Base-by-base conservation (phyloP, 2,329 filamentous ascomycete species). In the Curvularia lunata region DNA sequence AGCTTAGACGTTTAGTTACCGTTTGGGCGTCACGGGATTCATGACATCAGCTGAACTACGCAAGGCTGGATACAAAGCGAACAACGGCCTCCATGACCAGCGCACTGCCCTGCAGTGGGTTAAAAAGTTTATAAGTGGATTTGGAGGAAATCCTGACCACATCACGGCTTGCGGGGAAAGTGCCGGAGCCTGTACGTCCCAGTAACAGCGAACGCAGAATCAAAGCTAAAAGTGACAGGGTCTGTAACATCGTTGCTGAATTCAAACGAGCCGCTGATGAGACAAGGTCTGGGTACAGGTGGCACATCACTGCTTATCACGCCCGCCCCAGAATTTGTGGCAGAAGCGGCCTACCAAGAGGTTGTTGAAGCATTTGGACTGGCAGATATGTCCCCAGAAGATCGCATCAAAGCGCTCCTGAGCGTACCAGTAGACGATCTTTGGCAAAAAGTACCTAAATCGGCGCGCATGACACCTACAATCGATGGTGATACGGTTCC, bases 31-130 rank as follows among this genome's bases (percentile, higher is more conserved):
- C 7, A 56, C 68, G 1, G 73, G 73, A 2, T 75, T 73, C 46
- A 43, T 84, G 50, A 82, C 81, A 3, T 84, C 82, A 0, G 67
- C 77, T 43, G 82, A 83, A 48, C 69, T 85, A 18, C 75, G 78
- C 4, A 71, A 78, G 21, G 78, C 78, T 4, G 81, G 80, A 0
- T 76, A 74, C 47, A 68, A 70, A 53, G 60, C 72, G 1, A 76
- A 76, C 48, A 76, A 76, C 50, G 73, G 70, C 8, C 65, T 72
- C 6, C 71, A 68, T 45, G 74, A 76, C 47, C 77, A 79, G 51
- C 65, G 70, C 4, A 65, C 67, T 4, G 78, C 77, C 6, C 53
- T 80, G 16, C 57, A 64, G 48, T 80, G 78, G 78, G 62, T 79
- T 6, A 67, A 68, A 30, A 66, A 70, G 13, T 67, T 76, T 49